Base-by-base conservation (phyloP, 352 stramenopile genomes). In the Aphanomyces astaci region DNA sequence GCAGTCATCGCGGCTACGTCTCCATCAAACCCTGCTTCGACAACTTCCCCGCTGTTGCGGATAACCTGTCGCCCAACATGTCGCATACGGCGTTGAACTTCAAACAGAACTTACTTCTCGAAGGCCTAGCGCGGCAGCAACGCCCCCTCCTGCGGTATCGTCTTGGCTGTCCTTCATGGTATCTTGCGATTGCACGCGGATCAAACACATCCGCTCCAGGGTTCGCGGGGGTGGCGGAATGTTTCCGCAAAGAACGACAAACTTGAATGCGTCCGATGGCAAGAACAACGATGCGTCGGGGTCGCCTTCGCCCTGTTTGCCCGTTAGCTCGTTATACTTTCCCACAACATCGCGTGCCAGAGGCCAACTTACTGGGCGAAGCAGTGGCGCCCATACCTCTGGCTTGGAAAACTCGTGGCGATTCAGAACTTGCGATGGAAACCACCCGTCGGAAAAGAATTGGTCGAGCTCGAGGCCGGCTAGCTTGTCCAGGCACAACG, bases 21-120 rank as follows among this genome's bases (percentile, higher is more conserved):
- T 31, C 88, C 81, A 40, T 97, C 90, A 67, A 97, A 97, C 22
- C 86, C 88, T 27, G 82, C 85, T 70, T 97, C 90, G 28, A 97
- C 88, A 17, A 97, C 68, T 43, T 94, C 80, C 0, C 78, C 51
- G 27, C 79, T 93, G 67, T 95, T 97, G 25, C 81, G 74, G 53
- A 82, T 87, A 25, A 60, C 52, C 57, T 66, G 30, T 43, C 55
- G 24, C 39, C 27, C 52, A n/a, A 30, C 10, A 64, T 53, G 1
- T 10, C 7, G 5, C 25, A 9, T 36, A 7, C 22, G 11, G 31
- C 28, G 28, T 53, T n/a, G n/a, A 36, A 13, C 30, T 36, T 7
- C 15, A 39, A 64, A 1, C 30, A 46, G 0, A 30, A 19, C 19
- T 24, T 3, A 77, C 73, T 48, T 89, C 78, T 62, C 87, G 86